Percentiles rank a stretch among this genome's conserved stretches.
phyloP scores from a whole-genome alignment of 1,284 basidiomycete genomes.

The Grifola frondosa region DNA sequence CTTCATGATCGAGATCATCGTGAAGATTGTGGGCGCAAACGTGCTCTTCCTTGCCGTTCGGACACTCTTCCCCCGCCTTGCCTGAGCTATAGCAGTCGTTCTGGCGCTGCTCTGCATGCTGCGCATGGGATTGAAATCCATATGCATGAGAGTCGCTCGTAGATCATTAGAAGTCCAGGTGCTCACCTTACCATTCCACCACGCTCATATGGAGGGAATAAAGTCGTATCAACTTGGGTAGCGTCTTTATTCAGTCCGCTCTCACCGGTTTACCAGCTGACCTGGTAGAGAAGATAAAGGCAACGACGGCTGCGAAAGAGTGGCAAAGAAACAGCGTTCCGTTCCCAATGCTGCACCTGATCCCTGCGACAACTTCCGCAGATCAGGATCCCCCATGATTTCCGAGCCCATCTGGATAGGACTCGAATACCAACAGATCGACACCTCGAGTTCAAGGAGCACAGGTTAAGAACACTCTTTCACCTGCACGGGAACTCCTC shows the following conservation, averaged over 20 bases:
- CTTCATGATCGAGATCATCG: not conserved
- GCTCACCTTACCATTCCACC: not conserved
- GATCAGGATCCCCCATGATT: not conserved
- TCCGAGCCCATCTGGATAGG: not conserved
- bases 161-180: too few relatives aligned
- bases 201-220: not conserved
- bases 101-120: too few relatives aligned
- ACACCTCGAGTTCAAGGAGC: not conserved
- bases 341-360: conserved; percentile 10
- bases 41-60: too few relatives aligned
- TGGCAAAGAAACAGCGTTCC: too few relatives aligned
- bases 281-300: not conserved
- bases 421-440: too few relatives aligned
- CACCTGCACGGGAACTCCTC: not conserved
- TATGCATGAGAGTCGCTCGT: too few relatives aligned
- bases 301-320: conserved; percentile 5
- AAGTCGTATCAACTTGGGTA: not conserved
- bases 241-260: not conserved
- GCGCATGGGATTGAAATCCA: too few relatives aligned
- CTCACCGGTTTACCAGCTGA: not conserved
- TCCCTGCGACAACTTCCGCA: not conserved
- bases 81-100: not conserved
- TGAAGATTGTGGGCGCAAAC: not conserved
- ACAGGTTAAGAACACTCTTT: not conserved
- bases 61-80: too few relatives aligned